Evolutionary conservation across 345 rosid genomes (phyloP).

Genomic region (Lepidium africanum): DNA sequence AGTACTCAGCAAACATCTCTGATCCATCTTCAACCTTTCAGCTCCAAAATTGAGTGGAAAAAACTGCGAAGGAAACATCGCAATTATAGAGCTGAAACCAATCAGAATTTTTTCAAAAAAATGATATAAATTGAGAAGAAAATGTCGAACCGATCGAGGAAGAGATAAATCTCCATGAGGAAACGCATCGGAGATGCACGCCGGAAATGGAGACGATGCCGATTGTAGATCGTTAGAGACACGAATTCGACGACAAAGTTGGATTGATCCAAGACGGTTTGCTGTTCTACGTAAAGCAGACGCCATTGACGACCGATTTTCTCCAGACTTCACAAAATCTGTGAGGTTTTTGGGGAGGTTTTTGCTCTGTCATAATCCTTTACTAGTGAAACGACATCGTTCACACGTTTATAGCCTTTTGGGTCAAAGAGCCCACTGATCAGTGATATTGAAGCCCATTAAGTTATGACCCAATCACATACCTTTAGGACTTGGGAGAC

Average conservation of each 20-base stretch:
- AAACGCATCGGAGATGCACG: slow-evolving; percentile 17
- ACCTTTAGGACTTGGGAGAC: too few species aligned
- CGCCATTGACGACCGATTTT: slow-evolving; percentile 43
- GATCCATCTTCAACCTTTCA: slow-evolving; percentile 19
- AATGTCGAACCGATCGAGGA: slow-evolving; percentile 34
- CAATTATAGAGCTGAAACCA: not conserved
- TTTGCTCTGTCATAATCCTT: not conserved
- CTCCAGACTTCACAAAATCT: not conserved
- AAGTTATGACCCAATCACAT: too few species aligned
- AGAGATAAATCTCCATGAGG: slow-evolving; percentile 23
- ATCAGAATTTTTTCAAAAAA: not conserved
- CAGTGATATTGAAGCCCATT: too few species aligned
- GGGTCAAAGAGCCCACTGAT: not conserved
- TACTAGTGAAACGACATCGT: not conserved
- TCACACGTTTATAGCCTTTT: too few species aligned
- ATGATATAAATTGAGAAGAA: not conserved
- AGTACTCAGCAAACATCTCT: slow-evolving; percentile 35
- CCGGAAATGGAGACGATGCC: slow-evolving; percentile 5
- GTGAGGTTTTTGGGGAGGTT: slow-evolving; percentile 5
- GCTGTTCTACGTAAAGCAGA: slow-evolving; percentile 37
- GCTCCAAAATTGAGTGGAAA: slow-evolving; percentile 28
- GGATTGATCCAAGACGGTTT: slow-evolving; percentile 29
- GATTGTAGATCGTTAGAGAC: slow-evolving; percentile 10
- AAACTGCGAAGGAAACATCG: slow-evolving; percentile 26
- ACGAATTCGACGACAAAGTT: slow-evolving; percentile 10